These are phyloP conservation scores for Solidago caesia DNA, from an alignment of 129 eudicot species.

Conservation along the genomic window DNA sequence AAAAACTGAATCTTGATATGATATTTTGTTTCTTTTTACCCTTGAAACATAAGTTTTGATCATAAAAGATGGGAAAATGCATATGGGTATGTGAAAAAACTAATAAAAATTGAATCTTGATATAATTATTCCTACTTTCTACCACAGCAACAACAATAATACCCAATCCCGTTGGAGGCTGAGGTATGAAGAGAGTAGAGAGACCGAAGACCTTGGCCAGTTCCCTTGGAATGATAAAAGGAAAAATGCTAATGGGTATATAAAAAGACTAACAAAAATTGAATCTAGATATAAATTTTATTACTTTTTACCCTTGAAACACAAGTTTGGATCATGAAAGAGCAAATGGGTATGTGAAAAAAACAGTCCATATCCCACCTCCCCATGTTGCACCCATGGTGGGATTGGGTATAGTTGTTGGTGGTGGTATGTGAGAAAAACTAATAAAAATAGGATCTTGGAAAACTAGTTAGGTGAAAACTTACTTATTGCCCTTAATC, in stretches of 20 bases:
- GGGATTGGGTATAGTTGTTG: neutral
- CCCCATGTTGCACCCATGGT: no score
- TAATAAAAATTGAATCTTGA: conserved; percentile 21
- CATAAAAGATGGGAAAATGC: conserved; percentile 14
- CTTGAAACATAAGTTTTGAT: conserved; percentile 13
- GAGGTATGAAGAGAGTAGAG: no score
- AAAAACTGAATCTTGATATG: conserved; percentile 15
- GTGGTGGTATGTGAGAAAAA: neutral
- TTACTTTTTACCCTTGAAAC: neutral
- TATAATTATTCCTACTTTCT: neutral
- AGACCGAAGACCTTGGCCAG: no score
- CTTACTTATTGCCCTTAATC: conserved; percentile 92
- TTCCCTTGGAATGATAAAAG: neutral
- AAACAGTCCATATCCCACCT: no score
- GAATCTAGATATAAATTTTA: neutral
- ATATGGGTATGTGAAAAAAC: conserved; percentile 21
- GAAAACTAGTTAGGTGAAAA: conserved; percentile 1
- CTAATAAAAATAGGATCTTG: conserved; percentile 23
- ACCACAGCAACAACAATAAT: neutral
- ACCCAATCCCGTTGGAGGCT: neutral
- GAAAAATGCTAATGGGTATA: neutral
- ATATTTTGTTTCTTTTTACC: neutral
- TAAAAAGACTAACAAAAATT: neutral
- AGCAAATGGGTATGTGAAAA: neutral
- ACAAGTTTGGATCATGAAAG: neutral